Conservation (phyloP, 2,329 filamentous ascomycete species). For the Stromatinia cepivora region DNA sequence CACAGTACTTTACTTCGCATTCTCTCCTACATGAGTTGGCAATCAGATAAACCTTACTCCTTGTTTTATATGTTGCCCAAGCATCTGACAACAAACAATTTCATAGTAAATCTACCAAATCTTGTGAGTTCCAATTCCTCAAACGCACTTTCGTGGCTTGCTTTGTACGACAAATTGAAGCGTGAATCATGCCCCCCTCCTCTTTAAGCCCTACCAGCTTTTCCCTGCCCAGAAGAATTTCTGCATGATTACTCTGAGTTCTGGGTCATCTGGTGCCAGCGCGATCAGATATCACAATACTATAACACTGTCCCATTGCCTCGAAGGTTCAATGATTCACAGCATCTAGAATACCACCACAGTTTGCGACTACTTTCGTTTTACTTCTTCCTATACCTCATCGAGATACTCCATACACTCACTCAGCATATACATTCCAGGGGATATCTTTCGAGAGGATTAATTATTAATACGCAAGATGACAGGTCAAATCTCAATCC, state of each 20-base stretch:
- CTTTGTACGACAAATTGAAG: conserved; percentile 1
- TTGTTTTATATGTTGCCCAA: conserved; percentile 18
- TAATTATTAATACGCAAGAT: conserved; percentile 36
- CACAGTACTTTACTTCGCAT: conserved; percentile 10
- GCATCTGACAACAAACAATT: conserved; percentile 16
- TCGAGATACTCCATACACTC: conserved; percentile 15
- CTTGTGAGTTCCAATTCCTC: conserved; percentile 18
- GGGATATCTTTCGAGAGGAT: conserved; percentile 6
- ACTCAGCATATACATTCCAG: conserved; percentile 7
- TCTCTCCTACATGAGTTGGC: conserved; percentile 14
- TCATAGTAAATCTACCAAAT: conserved; percentile 11
- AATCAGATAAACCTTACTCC: conserved; percentile 23
- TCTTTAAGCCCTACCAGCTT: conserved; percentile 19
- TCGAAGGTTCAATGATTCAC: background rate
- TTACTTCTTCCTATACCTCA: background rate
- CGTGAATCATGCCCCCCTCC: conserved; percentile 21
- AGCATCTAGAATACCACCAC: background rate
- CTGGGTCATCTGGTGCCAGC: conserved; percentile 24
- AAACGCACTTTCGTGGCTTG: conserved; percentile 10
- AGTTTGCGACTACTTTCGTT: conserved; percentile 16
- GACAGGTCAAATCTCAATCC: conserved; percentile 33
- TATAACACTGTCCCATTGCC: conserved; percentile 22
- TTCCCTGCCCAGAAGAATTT: conserved; percentile 18
- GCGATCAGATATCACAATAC: conserved; percentile 6
- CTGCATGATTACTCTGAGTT: conserved; percentile 23